Conservation (phyloP, 2,329 filamentous ascomycete genomes). For the Diaporthe vexans region DNA sequence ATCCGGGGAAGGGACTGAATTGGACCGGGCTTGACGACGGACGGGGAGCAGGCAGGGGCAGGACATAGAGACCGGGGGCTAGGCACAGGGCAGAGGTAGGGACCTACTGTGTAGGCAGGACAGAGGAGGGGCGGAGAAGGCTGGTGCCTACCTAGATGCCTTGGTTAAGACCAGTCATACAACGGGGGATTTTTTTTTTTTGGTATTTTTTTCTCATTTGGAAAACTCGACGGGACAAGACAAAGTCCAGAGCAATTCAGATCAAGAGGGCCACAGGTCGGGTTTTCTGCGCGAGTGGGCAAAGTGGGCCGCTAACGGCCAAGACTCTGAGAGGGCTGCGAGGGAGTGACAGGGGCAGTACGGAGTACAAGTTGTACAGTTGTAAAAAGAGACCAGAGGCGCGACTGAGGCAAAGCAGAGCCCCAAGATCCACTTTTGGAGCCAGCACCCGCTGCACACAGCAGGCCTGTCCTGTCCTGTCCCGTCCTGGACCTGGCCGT, state of each 20-base stretch:
- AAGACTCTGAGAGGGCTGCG: neutral
- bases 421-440: slow-evolving; percentile 20
- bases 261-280: slow-evolving; percentile 23
- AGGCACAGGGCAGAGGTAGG: neutral
- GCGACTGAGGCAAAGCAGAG: slow-evolving; percentile 27
- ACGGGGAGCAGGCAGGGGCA: slow-evolving; percentile 7
- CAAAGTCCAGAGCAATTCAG: slow-evolving; percentile 27
- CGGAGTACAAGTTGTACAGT: neutral
- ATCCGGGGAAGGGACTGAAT: neutral
- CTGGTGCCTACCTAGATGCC: neutral
- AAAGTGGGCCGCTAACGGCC: slow-evolving; percentile 33
- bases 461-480: neutral
- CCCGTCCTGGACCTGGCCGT: slow-evolving; percentile 12
- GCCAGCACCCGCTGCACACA: slow-evolving; percentile 9
- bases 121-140: slow-evolving; percentile 1
- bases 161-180: neutral
- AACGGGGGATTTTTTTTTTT: slow-evolving; percentile 2
- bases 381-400: neutral
- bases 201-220: neutral
- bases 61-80: neutral
- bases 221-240: slow-evolving; percentile 8
- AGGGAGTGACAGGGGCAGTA: slow-evolving; percentile 11
- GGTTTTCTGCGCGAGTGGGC: slow-evolving; percentile 25
- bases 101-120: neutral
- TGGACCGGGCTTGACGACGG: slow-evolving; percentile 23